Base-by-base conservation (phyloP, 1,284 basidiomycete genomes). In the Cystobasidium sp. region DNA sequence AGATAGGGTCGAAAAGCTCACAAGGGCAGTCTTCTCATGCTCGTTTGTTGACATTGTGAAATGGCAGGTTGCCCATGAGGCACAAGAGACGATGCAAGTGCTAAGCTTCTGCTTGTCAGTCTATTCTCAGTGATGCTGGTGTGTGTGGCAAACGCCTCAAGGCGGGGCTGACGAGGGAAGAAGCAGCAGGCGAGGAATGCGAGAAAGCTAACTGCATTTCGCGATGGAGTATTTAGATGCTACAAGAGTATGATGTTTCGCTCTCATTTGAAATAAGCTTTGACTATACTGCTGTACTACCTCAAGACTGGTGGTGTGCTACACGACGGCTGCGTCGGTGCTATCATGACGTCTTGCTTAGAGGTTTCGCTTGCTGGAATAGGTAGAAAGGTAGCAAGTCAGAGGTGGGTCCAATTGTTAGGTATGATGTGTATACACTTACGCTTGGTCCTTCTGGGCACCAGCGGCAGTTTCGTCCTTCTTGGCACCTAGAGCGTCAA, bases 361-460 rank as follows among this genome's bases (percentile, higher is more conserved):
- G 69, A 71, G 52, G 55, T 55, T 71, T 37, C 53, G 58, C 69
- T 71, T 71, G 47, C 56, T 59, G 43, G 46, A 22, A 46, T n/a
- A n/a, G 31, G 67, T 4, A n/a, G 47, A 18, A n/a, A 31, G 41
- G 16, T 20, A 37, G 65, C 2, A 6, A 6, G 16, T 41, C 22
- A 31, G 14, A 14, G 43, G 24, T 16, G 7, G 55, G 12, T 20
- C 24, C 10, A 22, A 12, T 37, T 3, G 24, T 1, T 6, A 62
- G 52, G 14, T 22, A 31, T 20, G 31, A 31, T 41, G n/a, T 6
- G 6, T 3, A 41, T 16, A 31, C 16, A 24, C 66, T 43, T n/a
- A 68, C 66, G 64, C 66, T 12, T 68, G 22, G 10, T 58, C 70
- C 70, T 73, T 73, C 70, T 73, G 62, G 31, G 70, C 70, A 53